A percentile compares a stretch with the other conserved stretches of the same genome.
Evolutionary conservation across 2,329 filamentous ascomycete genomes (phyloP).

Genomic region (Colletotrichum scovillei): DNA sequence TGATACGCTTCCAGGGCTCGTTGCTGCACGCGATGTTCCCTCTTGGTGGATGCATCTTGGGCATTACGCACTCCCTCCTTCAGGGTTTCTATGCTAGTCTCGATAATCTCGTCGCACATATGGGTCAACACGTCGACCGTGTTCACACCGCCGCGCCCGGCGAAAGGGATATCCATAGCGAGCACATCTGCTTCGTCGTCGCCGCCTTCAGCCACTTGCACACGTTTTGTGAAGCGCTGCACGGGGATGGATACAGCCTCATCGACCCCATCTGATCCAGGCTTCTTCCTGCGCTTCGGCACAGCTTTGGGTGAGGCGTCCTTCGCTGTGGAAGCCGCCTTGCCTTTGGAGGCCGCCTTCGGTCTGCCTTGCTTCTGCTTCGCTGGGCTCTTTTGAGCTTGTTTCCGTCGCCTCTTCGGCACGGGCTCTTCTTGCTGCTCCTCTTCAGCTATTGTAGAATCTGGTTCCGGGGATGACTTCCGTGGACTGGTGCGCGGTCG

Average conservation of each 20-base stretch:
- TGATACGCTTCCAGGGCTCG: conserved; percentile 68
- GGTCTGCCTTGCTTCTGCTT: conserved; percentile 51
- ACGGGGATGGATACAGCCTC: conserved; percentile 65
- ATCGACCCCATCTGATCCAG: conserved; percentile 6
- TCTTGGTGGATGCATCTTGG: conserved; percentile 59
- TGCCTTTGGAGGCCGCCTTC: not conserved
- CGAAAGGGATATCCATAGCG: conserved; percentile 63
- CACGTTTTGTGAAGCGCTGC: conserved; percentile 67
- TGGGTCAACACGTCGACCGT: conserved; percentile 71
- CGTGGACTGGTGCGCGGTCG: conserved; percentile 51
- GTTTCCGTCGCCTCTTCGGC: conserved; percentile 51
- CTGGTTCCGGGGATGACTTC: conserved; percentile 55
- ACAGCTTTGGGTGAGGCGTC: conserved; percentile 38
- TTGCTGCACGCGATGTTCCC: conserved; percentile 66
- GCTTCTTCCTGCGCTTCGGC: conserved; percentile 37
- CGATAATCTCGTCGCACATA: conserved; percentile 70
- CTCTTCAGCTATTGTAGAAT: conserved; percentile 47
- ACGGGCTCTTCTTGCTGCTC: conserved; percentile 41
- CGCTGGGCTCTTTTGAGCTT: conserved; percentile 52
- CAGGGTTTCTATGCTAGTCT: conserved; percentile 60
- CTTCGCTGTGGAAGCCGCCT: conserved; percentile 32
- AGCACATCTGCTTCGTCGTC: conserved; percentile 56
- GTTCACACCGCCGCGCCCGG: conserved; percentile 67
- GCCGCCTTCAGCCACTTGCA: conserved; percentile 53
- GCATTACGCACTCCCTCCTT: conserved; percentile 51